phyloP scores from a whole-genome alignment of 1,139 yeast genomes.

The Eremothecium coryli region DNA sequence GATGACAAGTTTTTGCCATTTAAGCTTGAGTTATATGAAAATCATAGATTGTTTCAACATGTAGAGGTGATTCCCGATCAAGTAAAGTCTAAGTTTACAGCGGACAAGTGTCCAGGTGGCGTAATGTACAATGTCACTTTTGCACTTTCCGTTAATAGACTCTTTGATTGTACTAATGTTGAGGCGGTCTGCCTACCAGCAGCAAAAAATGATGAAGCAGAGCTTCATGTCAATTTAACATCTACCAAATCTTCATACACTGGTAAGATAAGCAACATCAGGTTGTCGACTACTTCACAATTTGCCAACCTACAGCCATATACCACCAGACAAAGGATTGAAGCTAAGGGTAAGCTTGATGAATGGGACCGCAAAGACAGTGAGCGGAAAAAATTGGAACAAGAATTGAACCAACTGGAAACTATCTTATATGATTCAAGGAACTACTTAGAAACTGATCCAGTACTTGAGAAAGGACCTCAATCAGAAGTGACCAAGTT shows the following conservation, averaged over 20 bases:
- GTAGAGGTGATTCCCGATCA: conserved; percentile 25
- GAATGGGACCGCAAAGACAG: conserved; percentile 36
- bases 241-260: background rate
- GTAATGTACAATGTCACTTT: conserved; percentile 40
- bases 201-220: background rate
- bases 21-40: conserved; percentile 44
- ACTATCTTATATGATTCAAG: conserved; percentile 50
- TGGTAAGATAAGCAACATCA: conserved; percentile 10
- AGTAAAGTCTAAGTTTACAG: conserved; percentile 32
- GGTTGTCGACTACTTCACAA: conserved; percentile 5
- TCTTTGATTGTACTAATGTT: conserved; percentile 38
- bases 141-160: conserved; percentile 40
- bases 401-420: conserved; percentile 47
- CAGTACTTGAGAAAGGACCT: conserved; percentile 33
- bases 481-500: conserved; percentile 34
- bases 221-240: background rate
- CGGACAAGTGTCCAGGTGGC: conserved; percentile 39
- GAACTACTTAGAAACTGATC: conserved; percentile 42
- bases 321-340: conserved; percentile 34
- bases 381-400: conserved; percentile 40
- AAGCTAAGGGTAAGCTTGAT: conserved; percentile 21
- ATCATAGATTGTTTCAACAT: conserved; percentile 40
- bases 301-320: conserved; percentile 42
- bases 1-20: conserved; percentile 12
- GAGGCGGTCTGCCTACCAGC: conserved; percentile 37